Evolutionary conservation across 2,329 filamentous ascomycete species (phyloP), one percentile per base, ranked within the genome.

Genomic region (Diatrype stigma): DNA sequence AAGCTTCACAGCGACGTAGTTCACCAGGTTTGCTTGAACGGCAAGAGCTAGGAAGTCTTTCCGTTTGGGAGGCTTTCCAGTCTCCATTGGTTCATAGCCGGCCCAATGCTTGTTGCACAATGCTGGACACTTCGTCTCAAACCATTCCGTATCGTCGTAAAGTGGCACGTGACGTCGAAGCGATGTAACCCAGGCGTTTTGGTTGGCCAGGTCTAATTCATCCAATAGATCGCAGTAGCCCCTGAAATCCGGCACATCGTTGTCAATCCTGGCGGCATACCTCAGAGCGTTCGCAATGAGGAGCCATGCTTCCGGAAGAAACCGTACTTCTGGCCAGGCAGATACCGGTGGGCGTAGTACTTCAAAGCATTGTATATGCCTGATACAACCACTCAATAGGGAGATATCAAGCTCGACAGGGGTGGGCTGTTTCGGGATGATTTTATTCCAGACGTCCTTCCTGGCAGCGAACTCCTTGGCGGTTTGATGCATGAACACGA

Each of bases 101-200:
- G 64, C 55, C 65, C 65, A 67, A 47, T 66, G 64, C 45, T 60
- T 63, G 30, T 53, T 53, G 21, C 62, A 55, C 17, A 64, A 56
- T 2, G 40, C 55, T 3, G 63, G 63, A 1, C 65, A 60, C 37
- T 63, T 59, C 6, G 50, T 50, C 2, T 67, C 61, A 46, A 59
- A 62, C 64, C 64, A 67, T 37, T 66, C 59, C 2, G 63, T 62
- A 45, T 67, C 64, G 45, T 67, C 64, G 40, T 64, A 63, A 1
- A 67, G 54, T 10, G 64, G 64, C 34, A 62, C 63, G 42, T 66
- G 61, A 30, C 53, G 56, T 30, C 62, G 53, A 2, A 67, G 53
- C 7, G 62, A 58, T 6, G 57, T 47, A 7, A 59, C 45, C 65
- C 65, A 67, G 19, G 61, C 58, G 7, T 52, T 56, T 38, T 66